phyloP scores from a whole-genome alignment of 805 yeast genomes.

The Yamadazyma sp. region DNA sequence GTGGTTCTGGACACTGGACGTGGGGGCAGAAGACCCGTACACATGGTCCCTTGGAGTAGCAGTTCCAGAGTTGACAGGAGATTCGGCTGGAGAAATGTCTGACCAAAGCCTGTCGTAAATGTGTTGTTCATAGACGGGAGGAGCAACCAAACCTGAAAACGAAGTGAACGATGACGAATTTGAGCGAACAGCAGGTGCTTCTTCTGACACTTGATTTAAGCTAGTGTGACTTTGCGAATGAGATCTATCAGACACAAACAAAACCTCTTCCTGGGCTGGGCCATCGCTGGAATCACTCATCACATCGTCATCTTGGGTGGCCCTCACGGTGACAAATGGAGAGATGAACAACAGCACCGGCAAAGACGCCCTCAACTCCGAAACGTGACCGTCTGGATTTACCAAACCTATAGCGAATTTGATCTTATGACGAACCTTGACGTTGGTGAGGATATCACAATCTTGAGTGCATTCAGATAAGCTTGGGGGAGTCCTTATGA shows the following conservation, averaged over 20 bases:
- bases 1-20: slow-evolving; percentile 7
- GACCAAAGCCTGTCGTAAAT: slow-evolving; percentile 79
- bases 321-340: slow-evolving; percentile 77
- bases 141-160: slow-evolving; percentile 59
- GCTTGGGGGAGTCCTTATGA: slow-evolving; percentile 67
- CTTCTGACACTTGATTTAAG: slow-evolving; percentile 20
- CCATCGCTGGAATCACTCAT: slow-evolving; percentile 2
- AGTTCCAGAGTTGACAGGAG: slow-evolving; percentile 45
- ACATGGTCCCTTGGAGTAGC: slow-evolving; percentile 32
- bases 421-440: slow-evolving; percentile 86
- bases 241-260: slow-evolving; percentile 26
- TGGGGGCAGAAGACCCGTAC: slow-evolving; percentile 1
- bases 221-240: slow-evolving; percentile 20
- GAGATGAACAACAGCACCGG: slow-evolving; percentile 75
- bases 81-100: slow-evolving; percentile 54
- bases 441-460: slow-evolving; percentile 63
- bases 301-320: slow-evolving; percentile 27
- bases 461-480: slow-evolving; percentile 83
- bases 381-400: slow-evolving; percentile 90
- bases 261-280: slow-evolving; percentile 25
- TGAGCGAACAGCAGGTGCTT: slow-evolving; percentile 15
- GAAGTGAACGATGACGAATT: slow-evolving; percentile 31
- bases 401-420: slow-evolving; percentile 75
- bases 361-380: slow-evolving; percentile 87
- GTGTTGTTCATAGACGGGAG: slow-evolving; percentile 82